These are phyloP conservation scores for Cercospora canescens DNA, from an alignment of 2,329 filamentous ascomycete genomes.

Conservation along the genomic window DNA sequence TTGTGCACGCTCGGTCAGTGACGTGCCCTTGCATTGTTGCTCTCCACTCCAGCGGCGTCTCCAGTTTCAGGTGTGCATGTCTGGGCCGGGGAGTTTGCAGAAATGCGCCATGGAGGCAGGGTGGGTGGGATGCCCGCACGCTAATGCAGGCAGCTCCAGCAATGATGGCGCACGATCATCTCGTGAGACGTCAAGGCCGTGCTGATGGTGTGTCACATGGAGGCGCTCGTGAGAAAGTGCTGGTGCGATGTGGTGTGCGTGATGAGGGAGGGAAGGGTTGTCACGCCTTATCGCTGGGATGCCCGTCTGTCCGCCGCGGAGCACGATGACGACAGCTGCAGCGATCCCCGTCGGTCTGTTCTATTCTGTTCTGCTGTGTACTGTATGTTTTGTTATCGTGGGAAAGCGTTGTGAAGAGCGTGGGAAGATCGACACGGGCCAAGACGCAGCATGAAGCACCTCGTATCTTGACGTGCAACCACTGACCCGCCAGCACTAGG, in stretches of 20 bases:
- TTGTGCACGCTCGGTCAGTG: background rate
- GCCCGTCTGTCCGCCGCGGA: background rate
- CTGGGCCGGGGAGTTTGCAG: background rate
- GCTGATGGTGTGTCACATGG: slow-evolving; percentile 8
- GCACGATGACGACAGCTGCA: background rate
- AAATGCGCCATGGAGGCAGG: background rate
- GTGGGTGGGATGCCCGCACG: background rate
- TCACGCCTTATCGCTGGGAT: background rate
- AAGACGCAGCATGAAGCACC: background rate
- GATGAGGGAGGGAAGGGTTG: background rate
- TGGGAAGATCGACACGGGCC: background rate
- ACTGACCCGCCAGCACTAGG: background rate
- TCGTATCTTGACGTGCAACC: background rate
- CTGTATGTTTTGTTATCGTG: background rate
- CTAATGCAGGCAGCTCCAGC: slow-evolving; percentile 4
- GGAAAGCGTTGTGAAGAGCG: background rate
- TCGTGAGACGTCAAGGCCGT: background rate
- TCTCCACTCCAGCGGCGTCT: background rate
- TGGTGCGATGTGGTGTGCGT: background rate
- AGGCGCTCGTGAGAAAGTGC: background rate
- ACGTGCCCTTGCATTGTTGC: slow-evolving; percentile 8
- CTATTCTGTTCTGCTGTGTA: background rate
- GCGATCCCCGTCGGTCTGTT: background rate
- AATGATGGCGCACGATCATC: background rate
- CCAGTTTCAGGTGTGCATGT: slow-evolving; percentile 1